Evolutionary conservation across 2,329 filamentous ascomycete genomes (phyloP).

Genomic region (Penicillium sp.): DNA sequence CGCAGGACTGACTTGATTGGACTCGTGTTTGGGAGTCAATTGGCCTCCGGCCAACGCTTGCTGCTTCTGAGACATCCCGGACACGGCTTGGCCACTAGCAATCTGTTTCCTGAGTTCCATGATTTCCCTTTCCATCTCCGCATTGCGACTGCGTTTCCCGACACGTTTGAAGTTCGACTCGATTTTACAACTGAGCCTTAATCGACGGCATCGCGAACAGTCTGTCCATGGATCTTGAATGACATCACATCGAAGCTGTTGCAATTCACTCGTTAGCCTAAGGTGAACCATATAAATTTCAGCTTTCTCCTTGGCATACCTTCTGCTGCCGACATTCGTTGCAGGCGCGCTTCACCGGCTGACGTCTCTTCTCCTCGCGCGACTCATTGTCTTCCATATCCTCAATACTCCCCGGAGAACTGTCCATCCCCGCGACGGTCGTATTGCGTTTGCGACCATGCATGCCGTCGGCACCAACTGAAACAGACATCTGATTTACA

Average conservation of each 20-base stretch:
- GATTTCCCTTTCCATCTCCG: slow-evolving; percentile 59
- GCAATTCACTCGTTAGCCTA: slow-evolving; percentile 12
- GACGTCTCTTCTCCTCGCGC: slow-evolving; percentile 44
- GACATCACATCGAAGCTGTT: slow-evolving; percentile 64
- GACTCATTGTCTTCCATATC: slow-evolving; percentile 44
- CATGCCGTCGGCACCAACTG: slow-evolving; percentile 31
- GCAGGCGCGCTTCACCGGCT: slow-evolving; percentile 59
- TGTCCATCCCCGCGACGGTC: slow-evolving; percentile 44
- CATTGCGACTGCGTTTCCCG: slow-evolving; percentile 63
- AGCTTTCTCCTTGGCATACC: slow-evolving; percentile 38
- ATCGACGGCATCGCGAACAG: slow-evolving; percentile 60
- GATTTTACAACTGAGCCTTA: slow-evolving; percentile 62
- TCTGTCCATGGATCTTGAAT: slow-evolving; percentile 60
- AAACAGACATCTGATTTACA: slow-evolving; percentile 30
- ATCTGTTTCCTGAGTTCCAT: slow-evolving; percentile 50
- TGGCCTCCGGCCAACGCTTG: slow-evolving; percentile 26
- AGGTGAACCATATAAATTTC: neutral
- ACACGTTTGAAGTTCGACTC: slow-evolving; percentile 66
- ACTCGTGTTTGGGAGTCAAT: slow-evolving; percentile 37
- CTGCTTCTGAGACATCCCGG: slow-evolving; percentile 24
- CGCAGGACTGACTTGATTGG: slow-evolving; percentile 34
- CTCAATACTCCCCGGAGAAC: slow-evolving; percentile 47
- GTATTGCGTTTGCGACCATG: slow-evolving; percentile 44
- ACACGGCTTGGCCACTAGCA: slow-evolving; percentile 31
- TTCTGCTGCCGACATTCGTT: slow-evolving; percentile 69